phyloP scores from a whole-genome alignment of 2,329 filamentous ascomycete genomes.

The Macrophomina tecta region DNA sequence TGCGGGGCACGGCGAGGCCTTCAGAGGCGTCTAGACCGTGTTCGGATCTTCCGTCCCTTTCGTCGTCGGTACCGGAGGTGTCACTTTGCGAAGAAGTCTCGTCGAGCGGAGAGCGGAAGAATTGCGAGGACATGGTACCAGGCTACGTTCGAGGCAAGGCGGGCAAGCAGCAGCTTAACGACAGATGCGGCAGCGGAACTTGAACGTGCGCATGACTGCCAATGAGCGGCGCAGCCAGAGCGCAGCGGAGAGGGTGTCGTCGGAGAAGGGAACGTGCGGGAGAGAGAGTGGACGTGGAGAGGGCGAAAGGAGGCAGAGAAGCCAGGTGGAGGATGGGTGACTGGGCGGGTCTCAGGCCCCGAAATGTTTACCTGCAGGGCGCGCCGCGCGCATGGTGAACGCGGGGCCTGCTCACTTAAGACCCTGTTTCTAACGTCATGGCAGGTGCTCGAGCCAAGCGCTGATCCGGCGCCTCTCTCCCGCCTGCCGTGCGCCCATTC shows the following conservation, averaged over 20 bases:
- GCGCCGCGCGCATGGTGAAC: conserved; percentile 5
- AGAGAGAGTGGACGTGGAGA: background rate
- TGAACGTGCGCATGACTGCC: conserved; percentile 21
- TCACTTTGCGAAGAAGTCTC: conserved; percentile 12
- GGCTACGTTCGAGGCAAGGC: conserved; percentile 12
- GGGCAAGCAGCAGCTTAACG: conserved; percentile 4
- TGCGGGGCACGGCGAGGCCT: background rate
- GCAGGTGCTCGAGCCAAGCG: background rate
- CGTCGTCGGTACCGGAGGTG: background rate
- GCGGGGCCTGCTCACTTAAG: background rate
- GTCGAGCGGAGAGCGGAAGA: conserved; percentile 24
- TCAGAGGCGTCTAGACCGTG: background rate
- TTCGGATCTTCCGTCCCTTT: background rate
- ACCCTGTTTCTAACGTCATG: background rate
- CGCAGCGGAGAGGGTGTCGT: background rate
- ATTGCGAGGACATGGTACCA: conserved; percentile 22
- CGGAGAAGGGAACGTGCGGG: background rate
- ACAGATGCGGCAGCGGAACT: background rate
- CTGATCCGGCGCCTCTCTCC: background rate
- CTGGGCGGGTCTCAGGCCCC: conserved; percentile 1
- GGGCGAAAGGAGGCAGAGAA: background rate
- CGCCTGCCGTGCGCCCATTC: background rate
- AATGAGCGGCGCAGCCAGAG: conserved; percentile 18
- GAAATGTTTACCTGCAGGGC: conserved; percentile 16
- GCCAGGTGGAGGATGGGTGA: conserved; percentile 17